Evolutionary conservation across 192 early-diverging fungal genomes (phyloP).

Genomic region (Umbelopsis vinacea): DNA sequence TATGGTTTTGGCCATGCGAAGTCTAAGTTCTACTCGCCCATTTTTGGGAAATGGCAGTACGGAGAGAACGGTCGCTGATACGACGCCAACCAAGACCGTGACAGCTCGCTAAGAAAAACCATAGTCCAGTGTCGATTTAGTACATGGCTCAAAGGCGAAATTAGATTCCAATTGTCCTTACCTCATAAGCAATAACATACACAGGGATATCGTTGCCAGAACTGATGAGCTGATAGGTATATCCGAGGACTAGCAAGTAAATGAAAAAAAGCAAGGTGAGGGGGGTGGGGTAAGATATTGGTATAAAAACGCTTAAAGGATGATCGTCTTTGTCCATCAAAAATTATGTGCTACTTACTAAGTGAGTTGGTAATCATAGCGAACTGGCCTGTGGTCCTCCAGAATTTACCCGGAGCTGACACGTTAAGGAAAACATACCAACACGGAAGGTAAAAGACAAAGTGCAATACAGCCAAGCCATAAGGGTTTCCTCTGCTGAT

Average conservation of each 20-base stretch:
- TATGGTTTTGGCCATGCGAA: conserved; percentile 35
- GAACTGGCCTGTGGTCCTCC: conserved; percentile 41
- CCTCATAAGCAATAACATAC: conserved; percentile 29
- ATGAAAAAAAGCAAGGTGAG: too few species aligned
- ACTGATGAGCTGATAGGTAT: conserved; percentile 18
- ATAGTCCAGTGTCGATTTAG: neutral
- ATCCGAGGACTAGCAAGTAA: conserved; percentile 32
- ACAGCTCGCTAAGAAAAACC: conserved; percentile 33
- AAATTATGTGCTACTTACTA: conserved; percentile 25
- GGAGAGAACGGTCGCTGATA: conserved; percentile 35
- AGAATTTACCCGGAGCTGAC: conserved; percentile 27
- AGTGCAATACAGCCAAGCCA: conserved; percentile 27
- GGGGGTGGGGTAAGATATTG: too few species aligned
- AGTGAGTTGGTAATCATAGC: conserved; percentile 38
- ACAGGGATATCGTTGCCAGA: neutral
- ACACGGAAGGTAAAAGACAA: conserved; percentile 38
- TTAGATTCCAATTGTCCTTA: too few species aligned
- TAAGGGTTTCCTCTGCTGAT: conserved; percentile 17
- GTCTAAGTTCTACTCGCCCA: conserved; percentile 42
- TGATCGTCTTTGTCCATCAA: too few species aligned
- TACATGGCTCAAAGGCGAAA: too few species aligned
- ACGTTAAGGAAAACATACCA: conserved; percentile 37
- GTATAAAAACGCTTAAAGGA: neutral
- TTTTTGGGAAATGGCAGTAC: conserved; percentile 39
- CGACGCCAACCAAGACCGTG: conserved; percentile 35